phyloP scores from a whole-genome alignment of 73 alveolate genomes.

The Tetrahymena borealis region DNA sequence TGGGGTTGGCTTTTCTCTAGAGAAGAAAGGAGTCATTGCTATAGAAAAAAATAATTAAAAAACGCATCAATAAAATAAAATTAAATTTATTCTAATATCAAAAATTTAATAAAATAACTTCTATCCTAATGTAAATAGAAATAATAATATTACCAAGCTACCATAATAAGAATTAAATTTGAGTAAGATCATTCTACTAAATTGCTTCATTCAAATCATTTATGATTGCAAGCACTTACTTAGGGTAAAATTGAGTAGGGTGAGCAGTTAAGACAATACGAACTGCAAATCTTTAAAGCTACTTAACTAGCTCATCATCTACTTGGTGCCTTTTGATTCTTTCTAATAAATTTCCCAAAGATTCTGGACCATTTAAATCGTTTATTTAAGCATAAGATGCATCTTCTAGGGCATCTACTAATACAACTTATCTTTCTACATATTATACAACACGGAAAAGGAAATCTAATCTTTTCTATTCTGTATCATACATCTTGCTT shows the following conservation, averaged over 20 bases:
- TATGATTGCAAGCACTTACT: neutral
- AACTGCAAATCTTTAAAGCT: neutral
- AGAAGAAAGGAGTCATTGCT: neutral
- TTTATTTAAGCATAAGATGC: neutral
- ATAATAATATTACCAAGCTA: neutral
- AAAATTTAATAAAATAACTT: no score
- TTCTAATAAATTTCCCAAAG: neutral
- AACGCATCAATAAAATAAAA: neutral
- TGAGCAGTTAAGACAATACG: neutral
- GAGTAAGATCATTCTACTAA: neutral
- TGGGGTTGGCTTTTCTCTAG: neutral
- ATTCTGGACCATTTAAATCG: neutral
- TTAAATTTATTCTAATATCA: neutral
- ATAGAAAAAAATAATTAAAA: neutral
- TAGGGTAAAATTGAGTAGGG: neutral
- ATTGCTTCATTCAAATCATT: neutral
- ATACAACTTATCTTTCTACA: neutral
- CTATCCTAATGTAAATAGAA: neutral
- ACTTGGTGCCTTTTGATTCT: neutral
- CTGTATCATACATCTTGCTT: neutral
- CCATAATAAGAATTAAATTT: neutral
- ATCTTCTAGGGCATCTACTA: neutral
- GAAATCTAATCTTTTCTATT: neutral
- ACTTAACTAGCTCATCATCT: neutral
- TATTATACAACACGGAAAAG: neutral